These are phyloP conservation scores for Candida ortonii DNA, from an alignment of 805 yeast species.

Conservation along the genomic window DNA sequence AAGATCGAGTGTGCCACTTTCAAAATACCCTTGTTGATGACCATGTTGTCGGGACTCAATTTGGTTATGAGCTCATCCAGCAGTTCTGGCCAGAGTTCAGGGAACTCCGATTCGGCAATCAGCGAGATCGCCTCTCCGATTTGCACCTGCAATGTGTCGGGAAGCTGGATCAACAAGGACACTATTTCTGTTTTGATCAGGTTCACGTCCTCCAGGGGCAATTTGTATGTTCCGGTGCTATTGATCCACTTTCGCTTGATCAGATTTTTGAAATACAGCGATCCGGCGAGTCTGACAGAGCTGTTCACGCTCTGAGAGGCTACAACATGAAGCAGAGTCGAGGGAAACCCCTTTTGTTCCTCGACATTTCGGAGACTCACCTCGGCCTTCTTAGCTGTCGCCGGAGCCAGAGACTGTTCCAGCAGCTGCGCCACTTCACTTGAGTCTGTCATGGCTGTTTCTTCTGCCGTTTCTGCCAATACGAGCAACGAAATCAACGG, in stretches of 20 bases:
- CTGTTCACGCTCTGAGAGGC: constrained; percentile 54
- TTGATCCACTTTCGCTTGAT: constrained; percentile 85
- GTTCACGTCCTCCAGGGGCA: constrained; percentile 58
- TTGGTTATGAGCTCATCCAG: constrained; percentile 69
- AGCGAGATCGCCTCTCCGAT: constrained; percentile 90
- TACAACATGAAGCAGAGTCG: constrained; percentile 71
- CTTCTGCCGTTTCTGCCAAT: too few species aligned
- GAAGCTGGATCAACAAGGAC: constrained; percentile 80
- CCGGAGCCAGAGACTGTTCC: constrained; percentile 63
- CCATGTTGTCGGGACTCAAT: constrained; percentile 63
- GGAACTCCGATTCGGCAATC: constrained; percentile 96
- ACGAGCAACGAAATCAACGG: too few species aligned
- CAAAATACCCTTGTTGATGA: constrained; percentile 78
- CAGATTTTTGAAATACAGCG: constrained; percentile 85
- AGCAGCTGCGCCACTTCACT: constrained; percentile 53
- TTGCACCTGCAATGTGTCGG: constrained; percentile 81
- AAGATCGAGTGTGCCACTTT: constrained; percentile 94
- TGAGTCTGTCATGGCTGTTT: constrained; percentile 42
- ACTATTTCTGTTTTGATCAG: constrained; percentile 75
- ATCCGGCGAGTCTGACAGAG: constrained; percentile 78
- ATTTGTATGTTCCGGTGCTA: constrained; percentile 76
- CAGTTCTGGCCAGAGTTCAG: constrained; percentile 80
- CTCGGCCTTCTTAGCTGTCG: constrained; percentile 67
- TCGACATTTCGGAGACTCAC: constrained; percentile 61
- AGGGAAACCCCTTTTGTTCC: constrained; percentile 66